A percentile compares a stretch with the other conserved stretches of the same genome.
These are phyloP conservation scores for Deinandra increscens DNA, from an alignment of 129 eudicot genomes.

Conservation along the genomic window DNA sequence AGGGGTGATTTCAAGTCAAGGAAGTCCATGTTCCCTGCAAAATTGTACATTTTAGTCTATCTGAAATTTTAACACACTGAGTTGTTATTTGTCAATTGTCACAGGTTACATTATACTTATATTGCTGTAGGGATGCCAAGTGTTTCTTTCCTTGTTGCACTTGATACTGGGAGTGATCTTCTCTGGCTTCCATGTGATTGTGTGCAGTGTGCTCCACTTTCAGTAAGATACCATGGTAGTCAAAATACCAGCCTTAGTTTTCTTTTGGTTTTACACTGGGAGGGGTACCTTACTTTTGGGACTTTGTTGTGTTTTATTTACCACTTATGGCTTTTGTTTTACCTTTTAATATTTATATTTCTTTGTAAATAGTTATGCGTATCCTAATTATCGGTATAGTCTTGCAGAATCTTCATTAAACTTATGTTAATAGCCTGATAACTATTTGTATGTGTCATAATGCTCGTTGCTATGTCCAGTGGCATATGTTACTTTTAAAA, in stretches of 20 bases:
- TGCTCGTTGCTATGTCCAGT: not conserved
- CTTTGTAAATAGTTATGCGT: slow-evolving; percentile 1
- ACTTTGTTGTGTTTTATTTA: slow-evolving; percentile 2
- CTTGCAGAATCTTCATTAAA: not conserved
- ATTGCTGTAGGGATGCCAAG: slow-evolving; percentile 95
- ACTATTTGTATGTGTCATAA: not conserved
- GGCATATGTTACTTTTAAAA: not conserved
- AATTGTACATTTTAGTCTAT: not conserved
- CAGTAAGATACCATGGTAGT: slow-evolving; percentile 67
- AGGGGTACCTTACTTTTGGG: not conserved
- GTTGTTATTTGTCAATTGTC: slow-evolving; percentile 21
- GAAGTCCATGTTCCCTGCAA: slow-evolving; percentile 14
- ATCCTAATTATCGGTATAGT: not conserved
- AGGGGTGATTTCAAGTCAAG: not conserved
- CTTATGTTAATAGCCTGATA: not conserved
- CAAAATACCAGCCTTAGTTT: slow-evolving; percentile 42
- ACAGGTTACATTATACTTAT: slow-evolving; percentile 93
- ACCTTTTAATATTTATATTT: slow-evolving; percentile 1
- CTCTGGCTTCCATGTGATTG: slow-evolving; percentile 98
- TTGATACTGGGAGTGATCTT: slow-evolving; percentile 93
- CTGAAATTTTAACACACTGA: not conserved
- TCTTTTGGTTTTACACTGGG: slow-evolving; percentile 10
- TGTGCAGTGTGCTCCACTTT: slow-evolving; percentile 84
- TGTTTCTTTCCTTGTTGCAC: slow-evolving; percentile 91
- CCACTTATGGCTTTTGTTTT: slow-evolving; percentile 9